Evolutionary conservation across 805 yeast genomes (phyloP), one percentile per base, ranked within the genome.

Genomic region (Sporopachydermia quercuum): DNA sequence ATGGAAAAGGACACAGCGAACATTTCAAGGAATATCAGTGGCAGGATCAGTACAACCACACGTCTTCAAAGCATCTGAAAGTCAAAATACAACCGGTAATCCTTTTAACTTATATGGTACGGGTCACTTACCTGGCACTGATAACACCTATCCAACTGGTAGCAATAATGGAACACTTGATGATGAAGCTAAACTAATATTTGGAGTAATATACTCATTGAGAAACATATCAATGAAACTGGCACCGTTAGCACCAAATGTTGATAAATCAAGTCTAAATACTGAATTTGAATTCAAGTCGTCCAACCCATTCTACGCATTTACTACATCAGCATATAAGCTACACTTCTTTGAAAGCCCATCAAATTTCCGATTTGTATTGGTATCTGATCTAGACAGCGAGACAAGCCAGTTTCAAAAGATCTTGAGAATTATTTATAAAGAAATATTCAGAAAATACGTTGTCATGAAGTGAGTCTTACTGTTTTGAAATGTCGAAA

Each of bases 131-230:
- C 19, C 35, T 40, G n/a, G n/a, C n/a, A n/a, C n/a, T n/a, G n/a
- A n/a, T n/a, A n/a, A n/a, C n/a, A n/a, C n/a, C n/a, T n/a, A n/a
- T n/a, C n/a, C n/a, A n/a, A n/a, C n/a, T n/a, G n/a, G n/a, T n/a
- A n/a, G n/a, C n/a, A 8, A n/a, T 8, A n/a, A 23, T 23, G 8
- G 13, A 23, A 23, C 66, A 43, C 67, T 71, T 36, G 78, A 78
- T 38, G 85, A 86, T 52, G 64, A 73, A 11, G 78, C 91, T 4
- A 80, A 89, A 55, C 69, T 91, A 23, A 65, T 91, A 11, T 91
- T 84, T 54, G 98, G 98, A 8, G 74, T 83, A 34, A 63, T 84
- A 5, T 81, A 76, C 54, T 85, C 96, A 8, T 58, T 89, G 44
- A 69, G 86, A 39, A 83, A 78, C 45, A 71, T 91, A 33, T 70